Percentiles rank a stretch among this genome's conserved stretches.
phyloP scores from a whole-genome alignment of 2,329 filamentous ascomycete species.

The Periconia sp. region DNA sequence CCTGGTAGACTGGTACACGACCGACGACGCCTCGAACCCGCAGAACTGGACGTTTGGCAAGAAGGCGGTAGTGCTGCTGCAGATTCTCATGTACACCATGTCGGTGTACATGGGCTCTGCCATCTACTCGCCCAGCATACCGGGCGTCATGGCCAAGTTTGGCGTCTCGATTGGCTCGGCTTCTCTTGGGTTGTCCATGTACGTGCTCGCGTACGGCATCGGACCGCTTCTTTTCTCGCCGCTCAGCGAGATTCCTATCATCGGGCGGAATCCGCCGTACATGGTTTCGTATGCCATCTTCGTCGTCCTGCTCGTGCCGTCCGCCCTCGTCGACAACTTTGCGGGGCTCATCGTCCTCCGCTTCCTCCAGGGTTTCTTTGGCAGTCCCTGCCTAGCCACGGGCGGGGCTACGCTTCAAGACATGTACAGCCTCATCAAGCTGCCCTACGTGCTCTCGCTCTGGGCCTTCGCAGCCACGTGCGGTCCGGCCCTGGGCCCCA shows the following conservation, averaged over 20 bases:
- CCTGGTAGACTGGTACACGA: constrained; percentile 53
- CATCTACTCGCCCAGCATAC: constrained; percentile 55
- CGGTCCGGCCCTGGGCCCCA: constrained; percentile 68
- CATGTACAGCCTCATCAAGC: constrained; percentile 50
- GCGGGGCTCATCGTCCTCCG: constrained; percentile 65
- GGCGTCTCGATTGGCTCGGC: constrained; percentile 59
- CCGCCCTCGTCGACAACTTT: constrained; percentile 68
- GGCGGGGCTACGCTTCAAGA: constrained; percentile 47
- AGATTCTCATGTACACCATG: constrained; percentile 65
- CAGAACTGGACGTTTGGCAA: constrained; percentile 47
- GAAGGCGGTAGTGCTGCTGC: constrained; percentile 43
- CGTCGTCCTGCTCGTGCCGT: constrained; percentile 69
- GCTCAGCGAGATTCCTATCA: constrained; percentile 68
- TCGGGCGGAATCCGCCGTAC: constrained; percentile 73
- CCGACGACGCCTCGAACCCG: constrained; percentile 47
- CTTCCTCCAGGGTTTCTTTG: constrained; percentile 49
- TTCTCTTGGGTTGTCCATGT: constrained; percentile 65
- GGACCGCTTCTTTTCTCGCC: constrained; percentile 72
- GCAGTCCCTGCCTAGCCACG: constrained; percentile 45
- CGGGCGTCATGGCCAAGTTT: constrained; percentile 60
- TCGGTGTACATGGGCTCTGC: constrained; percentile 62
- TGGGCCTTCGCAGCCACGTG: constrained; percentile 54
- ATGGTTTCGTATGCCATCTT: constrained; percentile 72
- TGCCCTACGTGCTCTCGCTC: constrained; percentile 52
- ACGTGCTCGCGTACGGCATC: constrained; percentile 66